These are phyloP conservation scores for Acarospora socialis DNA, from an alignment of 2,329 filamentous ascomycete species.

Conservation along the genomic window DNA sequence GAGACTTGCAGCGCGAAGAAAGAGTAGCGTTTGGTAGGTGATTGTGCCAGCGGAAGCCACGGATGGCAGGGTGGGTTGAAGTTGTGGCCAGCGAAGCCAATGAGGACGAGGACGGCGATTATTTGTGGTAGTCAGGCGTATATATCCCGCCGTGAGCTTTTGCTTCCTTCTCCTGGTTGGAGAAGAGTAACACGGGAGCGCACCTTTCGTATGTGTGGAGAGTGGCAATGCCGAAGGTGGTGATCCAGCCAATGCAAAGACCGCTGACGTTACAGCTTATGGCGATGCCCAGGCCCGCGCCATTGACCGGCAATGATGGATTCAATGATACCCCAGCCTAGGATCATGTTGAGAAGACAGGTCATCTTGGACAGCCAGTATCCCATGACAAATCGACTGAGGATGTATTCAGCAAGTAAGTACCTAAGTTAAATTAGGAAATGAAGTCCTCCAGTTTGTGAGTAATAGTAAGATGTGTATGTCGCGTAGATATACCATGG, in stretches of 20 bases:
- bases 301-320: conserved; percentile 25
- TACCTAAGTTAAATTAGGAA: neutral
- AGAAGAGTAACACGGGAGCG: neutral
- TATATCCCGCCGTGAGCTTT: conserved; percentile 1
- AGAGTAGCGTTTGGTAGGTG: neutral
- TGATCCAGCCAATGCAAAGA: neutral
- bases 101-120: neutral
- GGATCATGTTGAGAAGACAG: conserved; percentile 26
- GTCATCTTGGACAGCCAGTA: conserved; percentile 29
- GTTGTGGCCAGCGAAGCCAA: conserved; percentile 1
- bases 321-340: conserved; percentile 31
- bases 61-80: conserved; percentile 1
- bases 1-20: conserved; percentile 1
- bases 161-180: neutral
- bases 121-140: conserved; percentile 1
- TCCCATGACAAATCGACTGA: conserved; percentile 29
- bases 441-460: neutral
- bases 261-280: neutral
- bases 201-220: conserved; percentile 1
- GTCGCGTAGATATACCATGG: conserved; percentile 21
- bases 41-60: neutral
- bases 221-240: neutral
- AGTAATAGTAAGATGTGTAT: neutral
- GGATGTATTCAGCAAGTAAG: conserved; percentile 19
- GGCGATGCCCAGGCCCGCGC: neutral